Evolutionary conservation across 139 green algal species (phyloP), one percentile per base, ranked within the genome.

Genomic region (Volvox africanus): DNA sequence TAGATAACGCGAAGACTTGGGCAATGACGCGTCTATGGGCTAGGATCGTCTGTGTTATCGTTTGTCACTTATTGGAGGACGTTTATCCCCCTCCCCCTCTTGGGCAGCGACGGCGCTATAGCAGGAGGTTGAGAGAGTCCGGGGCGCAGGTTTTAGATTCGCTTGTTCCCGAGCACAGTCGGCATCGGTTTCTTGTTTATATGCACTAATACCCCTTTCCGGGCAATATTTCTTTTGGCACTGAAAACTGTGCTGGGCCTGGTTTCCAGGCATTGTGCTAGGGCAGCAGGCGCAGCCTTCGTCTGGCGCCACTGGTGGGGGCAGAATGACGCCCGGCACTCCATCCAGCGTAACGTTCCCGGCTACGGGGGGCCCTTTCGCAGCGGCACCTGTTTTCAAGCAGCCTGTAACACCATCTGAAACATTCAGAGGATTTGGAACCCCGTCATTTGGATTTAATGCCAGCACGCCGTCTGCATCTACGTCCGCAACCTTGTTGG

Each of bases 261-360:
- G 22, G 2, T 75, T 11, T 75, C 22, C 71, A 79, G 71, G 71
- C 18, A 30, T 79, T 18, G 71, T 79, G 35, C 22, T 21, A 20
- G 26, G 71, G 32, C 71, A 16, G 24, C 71, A 82, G 77, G 32
- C 77, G 2, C 77, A 2, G 21, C 33, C 77, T 55, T 55, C 44
- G 9, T 55, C 44, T 55, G 44, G 44, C 44, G 44, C 44, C 44
- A 55, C 44, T 9, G 44, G 44, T 55, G 44, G 44, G 5, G 44
- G 9, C 44, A 55, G 44, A 5, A 55, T 55, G 44, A 9, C 44
- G 65, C 11, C 71, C 24, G 20, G 26, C 71, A n/a, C 30, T n/a
- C 71, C 71, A 30, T 61, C 75, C n/a, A 81, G 75, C 75, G 20
- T 81, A 18, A 61, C 75, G 30, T 81, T 81, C 28, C 75, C 75